Base-by-base conservation (phyloP, 208 protist genomes). In the Leishmania turanica region DNA sequence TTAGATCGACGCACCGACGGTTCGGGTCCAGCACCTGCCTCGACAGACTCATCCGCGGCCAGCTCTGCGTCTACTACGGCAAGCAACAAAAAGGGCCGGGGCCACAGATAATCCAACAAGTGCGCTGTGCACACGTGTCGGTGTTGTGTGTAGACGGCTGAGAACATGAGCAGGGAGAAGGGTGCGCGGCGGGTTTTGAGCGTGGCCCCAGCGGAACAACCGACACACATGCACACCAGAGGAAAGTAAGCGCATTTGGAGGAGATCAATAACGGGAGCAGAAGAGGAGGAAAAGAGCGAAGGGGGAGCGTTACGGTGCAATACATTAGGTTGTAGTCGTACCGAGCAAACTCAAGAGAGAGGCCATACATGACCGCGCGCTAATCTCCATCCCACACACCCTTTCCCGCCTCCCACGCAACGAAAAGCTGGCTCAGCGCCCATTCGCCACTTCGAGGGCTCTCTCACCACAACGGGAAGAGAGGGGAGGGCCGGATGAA, bases 1-100 rank as follows among this genome's bases (percentile, higher is more conserved):
- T 91, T 7, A 97, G 86, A 74, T 97, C 87, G 75, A 96, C 91
- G 64, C 82, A 71, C 24, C 73, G 82, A 13, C 78, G 71, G 21
- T 62, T 3, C 64, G 49, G 47, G 62, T 87, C 76, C 71, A 75
- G 49, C 9, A 80, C 69, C 40, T 60, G 70, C 37, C 40, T 60
- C 54, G 66, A 69, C 31, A 81, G 72, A 37, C 71, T 75, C 77
- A 77, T 83, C 3, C 1, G 11, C 9, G 47, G 47, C 19, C 51
- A 54, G 34, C 47, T 56, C 72, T 27, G n/a, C 51, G 49, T 62
- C 17, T 15, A 62, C 1, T 13, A 45, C 24, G 47, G 40, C 47
- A 37, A 47, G 19, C 13, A 62, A 34, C 24, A 62, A 53, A 73
- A 47, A 2, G 11, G n/a, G 9, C 27, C 7, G 40, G 24, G 40